Evolutionary conservation across 495 filamentous ascomycete species (phyloP).

Genomic region (Penicillium cataractarum): DNA sequence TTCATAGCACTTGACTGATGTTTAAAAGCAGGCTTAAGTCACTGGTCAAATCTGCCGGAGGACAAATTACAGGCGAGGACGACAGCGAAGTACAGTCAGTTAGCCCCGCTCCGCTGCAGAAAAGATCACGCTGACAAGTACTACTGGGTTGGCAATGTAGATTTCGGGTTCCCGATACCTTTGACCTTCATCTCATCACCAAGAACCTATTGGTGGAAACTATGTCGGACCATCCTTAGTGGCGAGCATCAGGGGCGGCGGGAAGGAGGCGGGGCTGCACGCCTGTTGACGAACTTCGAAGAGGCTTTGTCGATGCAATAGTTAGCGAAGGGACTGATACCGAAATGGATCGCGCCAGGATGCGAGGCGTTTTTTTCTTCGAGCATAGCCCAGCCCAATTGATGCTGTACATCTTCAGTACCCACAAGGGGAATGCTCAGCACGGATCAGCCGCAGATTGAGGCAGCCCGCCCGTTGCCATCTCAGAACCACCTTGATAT

Average conservation of each 20-base stretch:
- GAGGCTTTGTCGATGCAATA: neutral
- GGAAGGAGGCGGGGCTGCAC: neutral
- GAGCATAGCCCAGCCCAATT: neutral
- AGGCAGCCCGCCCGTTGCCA: neutral
- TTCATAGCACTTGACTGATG: neutral
- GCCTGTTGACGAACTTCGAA: neutral
- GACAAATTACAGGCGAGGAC: slow-evolving; percentile 9
- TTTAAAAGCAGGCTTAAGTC: slow-evolving; percentile 1
- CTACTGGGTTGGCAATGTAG: neutral
- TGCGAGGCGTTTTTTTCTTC: slow-evolving; percentile 1
- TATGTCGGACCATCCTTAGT: slow-evolving; percentile 15
- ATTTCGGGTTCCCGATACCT: slow-evolving; percentile 12
- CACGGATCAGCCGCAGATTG: slow-evolving; percentile 4
- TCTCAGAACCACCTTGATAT: neutral
- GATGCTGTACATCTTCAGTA: neutral
- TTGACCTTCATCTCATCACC: slow-evolving; percentile 16
- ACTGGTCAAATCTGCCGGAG: slow-evolving; percentile 14
- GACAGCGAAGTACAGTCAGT: slow-evolving; percentile 17
- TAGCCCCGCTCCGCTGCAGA: neutral
- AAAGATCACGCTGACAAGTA: neutral
- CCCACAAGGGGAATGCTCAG: neutral
- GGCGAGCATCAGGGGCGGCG: neutral
- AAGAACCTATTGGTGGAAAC: slow-evolving; percentile 13
- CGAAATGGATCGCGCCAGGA: slow-evolving; percentile 2
- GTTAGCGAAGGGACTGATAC: neutral